Conservation (phyloP, 441 rosid genomes). For the Erodium moschatum region DNA sequence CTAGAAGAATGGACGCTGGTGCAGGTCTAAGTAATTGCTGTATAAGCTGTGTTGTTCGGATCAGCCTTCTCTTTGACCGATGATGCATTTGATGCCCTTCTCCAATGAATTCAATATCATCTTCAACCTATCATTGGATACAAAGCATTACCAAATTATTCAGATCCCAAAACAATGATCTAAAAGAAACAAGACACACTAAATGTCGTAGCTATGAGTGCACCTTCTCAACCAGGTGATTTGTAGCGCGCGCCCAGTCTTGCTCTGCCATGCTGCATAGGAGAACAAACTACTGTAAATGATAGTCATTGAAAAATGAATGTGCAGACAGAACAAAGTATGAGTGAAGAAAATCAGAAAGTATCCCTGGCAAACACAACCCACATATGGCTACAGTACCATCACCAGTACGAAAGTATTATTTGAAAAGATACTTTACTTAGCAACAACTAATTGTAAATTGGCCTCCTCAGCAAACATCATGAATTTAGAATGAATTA, state of each 20-base stretch:
- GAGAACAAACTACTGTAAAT: neutral
- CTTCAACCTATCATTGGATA: slow-evolving; percentile 45
- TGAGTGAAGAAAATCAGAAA: neutral
- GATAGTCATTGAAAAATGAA: slow-evolving; percentile 8
- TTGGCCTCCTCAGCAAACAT: neutral
- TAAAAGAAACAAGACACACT: neutral
- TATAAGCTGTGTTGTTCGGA: slow-evolving; percentile 63
- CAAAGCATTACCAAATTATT: neutral
- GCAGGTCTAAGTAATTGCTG: slow-evolving; percentile 61
- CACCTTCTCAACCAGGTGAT: slow-evolving; percentile 69
- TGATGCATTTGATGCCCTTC: slow-evolving; percentile 2
- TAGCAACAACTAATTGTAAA: neutral
- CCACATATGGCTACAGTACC: neutral
- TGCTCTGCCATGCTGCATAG: slow-evolving; percentile 55
- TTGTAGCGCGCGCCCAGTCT: slow-evolving; percentile 60
- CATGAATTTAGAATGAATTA: neutral
- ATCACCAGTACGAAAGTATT: neutral
- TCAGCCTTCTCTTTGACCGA: slow-evolving; percentile 65
- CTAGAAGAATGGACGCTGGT: slow-evolving; percentile 34
- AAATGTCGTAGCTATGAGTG: slow-evolving; percentile 13
- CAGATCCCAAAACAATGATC: neutral
- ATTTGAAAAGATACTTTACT: neutral
- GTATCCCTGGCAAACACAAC: neutral
- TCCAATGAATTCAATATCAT: slow-evolving; percentile 32
- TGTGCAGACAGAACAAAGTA: neutral